Evolutionary conservation across 208 protist genomes (phyloP), one percentile per base, ranked within the genome.

Genomic region (Endotrypanum monterogeii): DNA sequence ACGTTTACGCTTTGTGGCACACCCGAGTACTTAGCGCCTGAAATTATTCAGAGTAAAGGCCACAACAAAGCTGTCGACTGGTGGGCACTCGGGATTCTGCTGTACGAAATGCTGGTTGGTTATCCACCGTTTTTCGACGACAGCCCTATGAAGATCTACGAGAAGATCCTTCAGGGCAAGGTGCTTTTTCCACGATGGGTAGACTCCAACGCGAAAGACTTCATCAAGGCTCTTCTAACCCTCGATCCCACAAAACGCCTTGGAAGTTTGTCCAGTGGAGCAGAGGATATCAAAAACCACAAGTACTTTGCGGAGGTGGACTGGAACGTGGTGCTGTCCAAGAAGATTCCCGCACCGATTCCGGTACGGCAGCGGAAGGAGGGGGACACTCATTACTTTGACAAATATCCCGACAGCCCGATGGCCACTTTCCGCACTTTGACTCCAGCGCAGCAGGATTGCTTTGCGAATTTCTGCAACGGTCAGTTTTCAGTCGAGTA

Each of bases 251-350:
- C 83, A 39, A 96, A 95, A 74, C 89, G 94, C 9, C 83, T 97
- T n/a, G 98, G 98, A 58, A 92, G 70, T 30, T 78, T 98, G 37
- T 91, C 96, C 65, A 82, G 82, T 50, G 98, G 98, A 3, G 91
- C 89, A 11, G 73, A 94, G 48, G 98, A 99, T 77, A 92, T 99
- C 68, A 99, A 98, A 83, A 78, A 89, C 63, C 98, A 99, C 88
- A 95, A 96, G 67, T 99, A 98, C 87, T 99, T 99, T 83, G 83
- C 73, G 52, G 91, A 90, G 44, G 92, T 99, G 18, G 94, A 99
- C 83, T 99, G 98, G 94, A 76, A 93, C 56, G 80, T 96, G 3
- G 82, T 98, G 55, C 68, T 98, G 39, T 58, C 82, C 30, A 93
- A 90, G 67, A 96, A 94, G 67, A 84, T 98, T 44, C 79, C 84